phyloP scores from a whole-genome alignment of 2,329 filamentous ascomycete genomes.

The Fusarium annulatum region DNA sequence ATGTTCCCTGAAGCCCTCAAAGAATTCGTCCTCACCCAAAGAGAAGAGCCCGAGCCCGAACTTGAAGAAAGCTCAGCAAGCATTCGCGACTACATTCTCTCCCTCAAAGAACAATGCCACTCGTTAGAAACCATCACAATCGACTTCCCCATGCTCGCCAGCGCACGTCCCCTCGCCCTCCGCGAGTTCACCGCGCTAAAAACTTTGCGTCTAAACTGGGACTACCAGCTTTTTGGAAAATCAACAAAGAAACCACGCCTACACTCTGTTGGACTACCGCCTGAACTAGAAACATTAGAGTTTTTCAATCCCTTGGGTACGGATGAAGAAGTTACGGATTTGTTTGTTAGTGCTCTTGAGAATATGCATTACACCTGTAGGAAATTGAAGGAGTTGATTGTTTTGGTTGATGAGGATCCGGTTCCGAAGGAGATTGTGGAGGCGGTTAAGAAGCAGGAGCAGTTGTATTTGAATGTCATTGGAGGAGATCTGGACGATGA shows the following conservation, averaged over 20 bases:
- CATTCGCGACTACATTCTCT: conserved; percentile 59
- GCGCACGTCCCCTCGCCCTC: conserved; percentile 55
- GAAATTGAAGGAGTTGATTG: conserved; percentile 53
- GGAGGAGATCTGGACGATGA: conserved; percentile 32
- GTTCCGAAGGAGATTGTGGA: conserved; percentile 51
- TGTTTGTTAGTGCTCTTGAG: conserved; percentile 56
- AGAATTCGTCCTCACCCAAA: conserved; percentile 61
- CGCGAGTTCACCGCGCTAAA: conserved; percentile 57
- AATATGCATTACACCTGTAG: conserved; percentile 52
- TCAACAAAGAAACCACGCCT: conserved; percentile 57
- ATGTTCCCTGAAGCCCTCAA: conserved; percentile 58
- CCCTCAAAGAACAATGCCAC: conserved; percentile 54
- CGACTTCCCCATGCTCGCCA: conserved; percentile 55
- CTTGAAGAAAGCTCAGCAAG: conserved; percentile 61
- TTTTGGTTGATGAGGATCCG: conserved; percentile 49
- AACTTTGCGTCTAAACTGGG: conserved; percentile 57
- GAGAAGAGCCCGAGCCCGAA: conserved; percentile 52
- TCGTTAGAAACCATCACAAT: conserved; percentile 59
- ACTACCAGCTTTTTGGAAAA: conserved; percentile 61
- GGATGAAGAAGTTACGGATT: conserved; percentile 59
- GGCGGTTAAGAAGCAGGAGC: conserved; percentile 49
- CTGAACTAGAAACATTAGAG: conserved; percentile 57
- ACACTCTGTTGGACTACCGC: conserved; percentile 60
- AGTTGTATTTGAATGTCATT: conserved; percentile 50
- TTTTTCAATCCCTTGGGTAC: conserved; percentile 59